phyloP scores from a whole-genome alignment of 2,329 filamentous ascomycete species.

The Aspergillus tanneri region DNA sequence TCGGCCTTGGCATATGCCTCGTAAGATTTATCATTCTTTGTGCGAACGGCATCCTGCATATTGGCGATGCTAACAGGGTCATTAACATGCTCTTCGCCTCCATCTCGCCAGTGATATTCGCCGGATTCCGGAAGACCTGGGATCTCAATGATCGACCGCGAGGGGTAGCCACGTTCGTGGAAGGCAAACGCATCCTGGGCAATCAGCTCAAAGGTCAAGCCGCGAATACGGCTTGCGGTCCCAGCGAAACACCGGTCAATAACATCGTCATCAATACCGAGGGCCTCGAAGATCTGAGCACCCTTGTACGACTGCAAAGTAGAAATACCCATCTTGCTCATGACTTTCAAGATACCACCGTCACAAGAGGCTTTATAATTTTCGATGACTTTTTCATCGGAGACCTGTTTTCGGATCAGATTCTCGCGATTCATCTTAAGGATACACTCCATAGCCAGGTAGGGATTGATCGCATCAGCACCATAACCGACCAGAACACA shows the following conservation, averaged over 20 bases:
- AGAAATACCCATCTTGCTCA: constrained; percentile 99
- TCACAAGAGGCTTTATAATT: constrained; percentile 98
- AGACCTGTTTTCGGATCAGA: constrained; percentile 84
- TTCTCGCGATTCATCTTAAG: constrained; percentile 94
- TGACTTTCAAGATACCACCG: constrained; percentile 95
- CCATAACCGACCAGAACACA: constrained; percentile 96
- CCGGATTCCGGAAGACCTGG: constrained; percentile 86
- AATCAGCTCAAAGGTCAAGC: constrained; percentile 89
- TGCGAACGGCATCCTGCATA: constrained; percentile 92
- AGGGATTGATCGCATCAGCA: constrained; percentile 90
- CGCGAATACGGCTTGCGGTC: constrained; percentile 90
- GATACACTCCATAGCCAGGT: constrained; percentile 93
- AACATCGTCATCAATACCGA: constrained; percentile 87
- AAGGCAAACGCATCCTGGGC: constrained; percentile 92
- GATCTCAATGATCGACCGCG: constrained; percentile 71
- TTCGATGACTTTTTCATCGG: constrained; percentile 76
- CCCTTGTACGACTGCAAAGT: constrained; percentile 96
- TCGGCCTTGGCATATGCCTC: constrained; percentile 91
- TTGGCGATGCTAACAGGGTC: constrained; percentile 94
- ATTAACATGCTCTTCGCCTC: constrained; percentile 92
- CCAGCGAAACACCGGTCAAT: constrained; percentile 94
- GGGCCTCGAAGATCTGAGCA: constrained; percentile 94
- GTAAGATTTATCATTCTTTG: constrained; percentile 98
- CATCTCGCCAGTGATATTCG: constrained; percentile 98
- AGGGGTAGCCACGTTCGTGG: constrained; percentile 89